These are phyloP conservation scores for Hydnum rufescens DNA, from an alignment of 768 basidiomycete species.

Conservation along the genomic window DNA sequence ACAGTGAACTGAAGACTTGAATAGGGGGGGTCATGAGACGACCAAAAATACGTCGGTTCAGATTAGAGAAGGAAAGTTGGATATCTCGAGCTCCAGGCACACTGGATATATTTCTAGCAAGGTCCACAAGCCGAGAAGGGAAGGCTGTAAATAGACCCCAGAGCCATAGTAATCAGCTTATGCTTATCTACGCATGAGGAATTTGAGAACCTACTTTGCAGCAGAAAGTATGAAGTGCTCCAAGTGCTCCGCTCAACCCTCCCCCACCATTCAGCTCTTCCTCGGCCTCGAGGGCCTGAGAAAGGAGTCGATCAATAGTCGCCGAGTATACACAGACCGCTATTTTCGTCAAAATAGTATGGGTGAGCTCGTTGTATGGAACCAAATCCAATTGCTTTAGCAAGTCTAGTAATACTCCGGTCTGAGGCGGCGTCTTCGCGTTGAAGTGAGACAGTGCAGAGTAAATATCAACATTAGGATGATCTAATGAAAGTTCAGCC, in stretches of 20 bases:
- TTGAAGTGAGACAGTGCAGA: neutral
- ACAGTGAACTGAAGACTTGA: constrained; percentile 29
- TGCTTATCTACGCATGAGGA: constrained; percentile 10
- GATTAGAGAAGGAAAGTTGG: constrained; percentile 15
- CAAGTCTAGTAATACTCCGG: too few relatives aligned
- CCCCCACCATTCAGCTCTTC: constrained; percentile 75
- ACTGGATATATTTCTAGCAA: constrained; percentile 18
- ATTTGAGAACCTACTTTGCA: constrained; percentile 44
- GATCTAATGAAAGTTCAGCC: too few relatives aligned
- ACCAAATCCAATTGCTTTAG: too few relatives aligned
- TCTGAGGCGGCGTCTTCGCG: neutral
- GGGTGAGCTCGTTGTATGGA: neutral
- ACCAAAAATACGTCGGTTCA: constrained; percentile 28
- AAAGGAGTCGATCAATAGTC: constrained; percentile 40
- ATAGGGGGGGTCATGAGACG: constrained; percentile 30
- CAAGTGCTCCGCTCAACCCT: constrained; percentile 39
- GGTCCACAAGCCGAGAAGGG: constrained; percentile 12
- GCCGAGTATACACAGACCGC: constrained; percentile 32
- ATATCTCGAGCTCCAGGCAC: constrained; percentile 26
- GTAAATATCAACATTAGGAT: too few relatives aligned
- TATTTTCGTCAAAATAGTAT: neutral
- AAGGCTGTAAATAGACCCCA: constrained; percentile 3
- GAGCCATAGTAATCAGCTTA: constrained; percentile 13
- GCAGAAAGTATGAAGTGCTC: constrained; percentile 40
- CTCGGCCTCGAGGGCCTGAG: constrained; percentile 50